Base-by-base conservation (phyloP, 805 yeast species). In the Saccharomyces eubayanus region DNA sequence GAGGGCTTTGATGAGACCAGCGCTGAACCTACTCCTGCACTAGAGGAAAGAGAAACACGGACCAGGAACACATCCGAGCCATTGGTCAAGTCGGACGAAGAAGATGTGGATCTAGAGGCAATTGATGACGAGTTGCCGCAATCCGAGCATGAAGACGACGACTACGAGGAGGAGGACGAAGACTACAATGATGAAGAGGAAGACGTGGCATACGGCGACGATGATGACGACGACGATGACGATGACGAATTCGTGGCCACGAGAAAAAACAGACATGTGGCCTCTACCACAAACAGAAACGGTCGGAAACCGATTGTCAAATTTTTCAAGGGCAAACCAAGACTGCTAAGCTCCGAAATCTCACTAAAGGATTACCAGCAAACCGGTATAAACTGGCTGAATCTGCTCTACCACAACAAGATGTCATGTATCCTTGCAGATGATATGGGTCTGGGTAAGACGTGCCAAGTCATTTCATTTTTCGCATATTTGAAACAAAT, bases 361-460 rank as follows among this genome's bases (percentile, higher is more conserved):
- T 80, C 79, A 43, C 75, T 94, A 62, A 94, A 92, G 64, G 84
- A 82, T 64, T 94, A 94, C 69, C 99, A 94, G 73, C 94, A 90
- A 62, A 96, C 91, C n/a, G 99, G 99, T 48, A 73, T 94, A 51
- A 94, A 94, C 68, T 94, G 99, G 99, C 74, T 94, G 52, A 78
- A 84, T 57, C 69, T 92, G 52, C 75, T 94, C 30, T 94, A 92
- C 68, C 82, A 81, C 55, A 82, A 86, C 64, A 78, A 82, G 16
- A 75, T 94, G 53, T 89, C 97, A 6, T 91, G 99, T 72, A 94
- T 94, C 53, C 74, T 94, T 49, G 99, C 99, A 0, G 99, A 94
- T 72, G 99, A 94, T 68, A 94, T 94, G 99, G 99, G 96, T 5
- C 75, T 94, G 49, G 99, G 99, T 55, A 94, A 94, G 67, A 94